Conservation (phyloP, 768 basidiomycete genomes). For the Lactarius indigo region DNA sequence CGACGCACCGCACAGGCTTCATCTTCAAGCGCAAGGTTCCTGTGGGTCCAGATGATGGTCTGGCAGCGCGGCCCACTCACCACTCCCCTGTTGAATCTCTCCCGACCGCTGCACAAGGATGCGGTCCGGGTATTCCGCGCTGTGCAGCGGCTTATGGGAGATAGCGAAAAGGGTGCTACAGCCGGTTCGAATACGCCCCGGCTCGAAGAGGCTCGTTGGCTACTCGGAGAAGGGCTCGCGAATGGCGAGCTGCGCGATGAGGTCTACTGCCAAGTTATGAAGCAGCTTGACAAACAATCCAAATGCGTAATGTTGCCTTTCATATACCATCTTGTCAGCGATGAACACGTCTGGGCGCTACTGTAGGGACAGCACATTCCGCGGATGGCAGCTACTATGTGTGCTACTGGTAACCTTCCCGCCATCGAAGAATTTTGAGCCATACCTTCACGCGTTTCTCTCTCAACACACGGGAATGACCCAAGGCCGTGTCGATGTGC, state of each 20-base stretch:
- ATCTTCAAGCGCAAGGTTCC: conserved; percentile 81
- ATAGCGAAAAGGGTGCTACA: conserved; percentile 69
- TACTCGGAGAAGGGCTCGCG: conserved; percentile 72
- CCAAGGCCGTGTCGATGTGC: conserved; percentile 82
- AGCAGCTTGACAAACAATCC: conserved; percentile 88
- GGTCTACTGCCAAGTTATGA: conserved; percentile 90
- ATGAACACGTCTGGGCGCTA: background rate
- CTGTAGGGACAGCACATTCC: conserved; percentile 75
- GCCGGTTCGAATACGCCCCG: conserved; percentile 44
- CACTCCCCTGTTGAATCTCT: conserved; percentile 71
- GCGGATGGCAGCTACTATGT: conserved; percentile 91
- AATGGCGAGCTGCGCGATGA: conserved; percentile 89
- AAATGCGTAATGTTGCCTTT: conserved; percentile 52
- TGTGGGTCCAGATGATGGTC: conserved; percentile 80
- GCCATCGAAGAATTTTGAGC: conserved; percentile 89
- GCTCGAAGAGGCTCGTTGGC: conserved; percentile 84
- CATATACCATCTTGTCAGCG: background rate
- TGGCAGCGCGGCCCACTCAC: conserved; percentile 79
- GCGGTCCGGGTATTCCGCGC: conserved; percentile 85
- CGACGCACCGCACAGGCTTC: conserved; percentile 85
- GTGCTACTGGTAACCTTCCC: conserved; percentile 90
- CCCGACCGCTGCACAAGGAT: conserved; percentile 63
- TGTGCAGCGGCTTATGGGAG: conserved; percentile 91
- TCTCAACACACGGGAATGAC: conserved; percentile 60
- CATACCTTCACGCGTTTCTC: conserved; percentile 78